Base-by-base conservation (phyloP, 129 eudicot genomes). In the Flaveria brownii region DNA sequence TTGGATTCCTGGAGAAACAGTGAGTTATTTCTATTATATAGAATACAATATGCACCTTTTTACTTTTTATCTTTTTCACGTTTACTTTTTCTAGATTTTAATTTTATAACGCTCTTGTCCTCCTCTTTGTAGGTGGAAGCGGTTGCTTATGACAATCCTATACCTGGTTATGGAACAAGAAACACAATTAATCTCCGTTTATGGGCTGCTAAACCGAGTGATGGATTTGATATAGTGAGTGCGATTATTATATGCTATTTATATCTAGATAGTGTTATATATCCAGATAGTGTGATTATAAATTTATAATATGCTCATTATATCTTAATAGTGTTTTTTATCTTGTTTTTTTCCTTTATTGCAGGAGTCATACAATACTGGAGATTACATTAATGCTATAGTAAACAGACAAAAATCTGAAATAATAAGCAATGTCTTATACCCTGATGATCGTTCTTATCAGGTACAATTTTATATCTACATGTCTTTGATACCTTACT, bases 131-230 rank as follows among this genome's bases (percentile, higher is more conserved):
- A 86, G 86, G 86, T 87, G 63, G 88, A 84, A 72, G 91, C 91
- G 1, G 91, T 82, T 71, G 91, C 91, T 62, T 87, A 87, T 70
- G 91, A 87, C 82, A 84, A 84, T 77, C 91, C 91, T 55, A 76
- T 87, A 72, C 91, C 91, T 82, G 91, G 91, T 67, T 87, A 87
- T 64, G 91, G 88, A 68, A 87, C 91, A 62, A 80, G 86, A 71
- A 87, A 82, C 80, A 73, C 91, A 28, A 84, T 84, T 15, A 87
- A 79, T 79, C 88, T 87, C 22, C 86, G 88, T 46, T 70, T 87
- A 68, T 84, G 91, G 91, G 86, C 88, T 43, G 88, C 91, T 57
- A 87, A 87, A 82, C 90, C 87, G 46, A 86, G 90, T 66, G 87
- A 73, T 67, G 86, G 79, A 66, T 75, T 70, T 57, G 87, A 86